A percentile compares a stretch with the other conserved stretches of the same genome.
Conservation (phyloP, 176 grass and related monocot genomes). For the Secale cereale region DNA sequence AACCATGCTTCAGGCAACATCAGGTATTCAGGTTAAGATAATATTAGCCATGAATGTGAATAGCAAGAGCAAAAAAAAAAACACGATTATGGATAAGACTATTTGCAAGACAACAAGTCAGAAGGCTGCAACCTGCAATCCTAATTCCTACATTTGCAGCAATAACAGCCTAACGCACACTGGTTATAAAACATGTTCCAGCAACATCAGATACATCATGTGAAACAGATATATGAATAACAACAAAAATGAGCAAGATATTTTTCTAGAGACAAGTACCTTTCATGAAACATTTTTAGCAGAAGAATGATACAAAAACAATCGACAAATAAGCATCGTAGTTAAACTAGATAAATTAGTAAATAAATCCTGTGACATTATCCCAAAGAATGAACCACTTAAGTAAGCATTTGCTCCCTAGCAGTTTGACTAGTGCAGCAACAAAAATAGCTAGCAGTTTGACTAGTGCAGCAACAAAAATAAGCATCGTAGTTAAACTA, state of each 20-base stretch:
- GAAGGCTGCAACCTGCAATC: neutral
- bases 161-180: neutral
- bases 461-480: too few relatives aligned
- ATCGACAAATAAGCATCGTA: too few relatives aligned
- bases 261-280: neutral
- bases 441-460: neutral
- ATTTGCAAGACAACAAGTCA: neutral
- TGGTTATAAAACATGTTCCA: neutral
- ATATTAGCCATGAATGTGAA: conserved; percentile 1
- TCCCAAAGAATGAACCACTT: neutral
- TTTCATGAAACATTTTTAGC: neutral
- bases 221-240: conserved; percentile 4
- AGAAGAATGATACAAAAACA: too few relatives aligned
- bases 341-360: conserved; percentile 12
- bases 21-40: neutral
- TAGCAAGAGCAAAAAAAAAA: neutral
- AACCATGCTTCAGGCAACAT: conserved; percentile 56
- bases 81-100: neutral
- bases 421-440: conserved; percentile 7
- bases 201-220: conserved; percentile 12
- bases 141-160: neutral
- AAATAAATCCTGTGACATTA: conserved; percentile 2
- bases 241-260: conserved; percentile 3
- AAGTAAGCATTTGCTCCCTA: conserved; percentile 9
- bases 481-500: neutral